These are phyloP conservation scores for Pseudonitzschia multiseries DNA, from an alignment of 108 stramenopile species.

Conservation along the genomic window DNA sequence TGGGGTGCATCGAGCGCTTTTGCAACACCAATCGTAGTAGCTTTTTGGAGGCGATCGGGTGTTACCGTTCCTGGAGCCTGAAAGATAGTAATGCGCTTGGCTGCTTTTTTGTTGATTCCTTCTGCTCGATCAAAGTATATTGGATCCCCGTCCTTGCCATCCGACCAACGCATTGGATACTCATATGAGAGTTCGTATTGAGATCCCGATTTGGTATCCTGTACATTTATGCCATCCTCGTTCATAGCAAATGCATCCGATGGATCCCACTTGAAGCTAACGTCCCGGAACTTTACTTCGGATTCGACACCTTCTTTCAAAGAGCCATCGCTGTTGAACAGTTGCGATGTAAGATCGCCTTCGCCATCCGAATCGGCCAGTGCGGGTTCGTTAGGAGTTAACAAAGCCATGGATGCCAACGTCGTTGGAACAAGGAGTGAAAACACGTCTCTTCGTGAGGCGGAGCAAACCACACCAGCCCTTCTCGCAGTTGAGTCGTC, in stretches of 20 bases:
- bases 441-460: conserved; percentile 11
- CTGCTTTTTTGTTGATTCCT: conserved; percentile 62
- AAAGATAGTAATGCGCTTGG: conserved; percentile 69
- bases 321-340: conserved; percentile 81
- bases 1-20: conserved; percentile 58
- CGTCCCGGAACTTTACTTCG: conserved; percentile 57
- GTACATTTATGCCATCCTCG: conserved; percentile 39
- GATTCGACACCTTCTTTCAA: conserved; percentile 49
- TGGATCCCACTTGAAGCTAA: conserved; percentile 43
- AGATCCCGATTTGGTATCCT: conserved; percentile 20
- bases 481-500: background rate
- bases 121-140: conserved; percentile 63
- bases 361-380: background rate
- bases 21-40: conserved; percentile 66
- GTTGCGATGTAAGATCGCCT: conserved; percentile 50
- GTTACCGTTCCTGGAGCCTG: conserved; percentile 43
- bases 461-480: background rate
- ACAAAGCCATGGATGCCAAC: background rate
- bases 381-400: background rate
- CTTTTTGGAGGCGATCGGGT: conserved; percentile 58
- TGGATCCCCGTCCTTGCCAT: conserved; percentile 35
- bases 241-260: conserved; percentile 37
- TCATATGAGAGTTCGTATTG: conserved; percentile 52
- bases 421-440: background rate
- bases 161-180: conserved; percentile 72